These are phyloP conservation scores for Candida boleticola DNA, from an alignment of 805 yeast species.

Conservation along the genomic window DNA sequence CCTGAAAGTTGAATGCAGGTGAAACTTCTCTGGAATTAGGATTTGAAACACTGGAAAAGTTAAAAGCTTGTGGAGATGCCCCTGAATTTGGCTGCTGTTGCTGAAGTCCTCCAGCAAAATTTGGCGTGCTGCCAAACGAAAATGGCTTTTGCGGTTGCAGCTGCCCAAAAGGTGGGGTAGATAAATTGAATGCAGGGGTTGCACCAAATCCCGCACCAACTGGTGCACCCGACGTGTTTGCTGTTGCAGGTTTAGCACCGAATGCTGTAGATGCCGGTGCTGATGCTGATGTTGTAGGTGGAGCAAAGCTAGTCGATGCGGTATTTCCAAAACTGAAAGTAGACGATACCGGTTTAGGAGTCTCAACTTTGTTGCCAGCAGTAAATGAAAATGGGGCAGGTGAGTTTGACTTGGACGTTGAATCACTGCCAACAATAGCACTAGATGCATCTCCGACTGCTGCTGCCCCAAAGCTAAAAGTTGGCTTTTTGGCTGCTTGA, in stretches of 20 bases:
- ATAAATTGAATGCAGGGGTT: conserved; percentile 5
- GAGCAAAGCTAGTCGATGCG: neutral
- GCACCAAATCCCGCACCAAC: neutral
- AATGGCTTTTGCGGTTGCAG: conserved; percentile 1
- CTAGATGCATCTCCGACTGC: neutral
- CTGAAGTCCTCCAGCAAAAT: neutral
- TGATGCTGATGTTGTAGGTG: neutral
- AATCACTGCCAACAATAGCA: conserved; percentile 3
- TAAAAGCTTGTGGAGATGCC: conserved; percentile 1
- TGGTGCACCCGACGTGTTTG: neutral
- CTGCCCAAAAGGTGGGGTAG: neutral
- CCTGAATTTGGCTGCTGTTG: neutral
- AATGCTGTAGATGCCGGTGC: neutral
- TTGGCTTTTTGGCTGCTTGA: conserved; percentile 3
- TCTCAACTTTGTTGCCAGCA: neutral
- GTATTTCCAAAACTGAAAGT: neutral
- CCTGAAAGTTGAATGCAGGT: conserved; percentile 4
- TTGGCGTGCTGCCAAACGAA: neutral
- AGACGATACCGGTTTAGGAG: neutral
- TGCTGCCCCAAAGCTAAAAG: conserved; percentile 11
- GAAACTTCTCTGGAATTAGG: conserved; percentile 3
- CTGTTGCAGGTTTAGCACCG: neutral
- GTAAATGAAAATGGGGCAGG: conserved; percentile 2
- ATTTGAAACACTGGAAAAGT: neutral
- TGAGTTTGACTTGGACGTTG: conserved; percentile 1